Percentiles rank a stretch among this genome's conserved stretches.
These are phyloP conservation scores for Myriangium duriaei DNA, from an alignment of 2,329 filamentous ascomycete genomes.

Conservation along the genomic window DNA sequence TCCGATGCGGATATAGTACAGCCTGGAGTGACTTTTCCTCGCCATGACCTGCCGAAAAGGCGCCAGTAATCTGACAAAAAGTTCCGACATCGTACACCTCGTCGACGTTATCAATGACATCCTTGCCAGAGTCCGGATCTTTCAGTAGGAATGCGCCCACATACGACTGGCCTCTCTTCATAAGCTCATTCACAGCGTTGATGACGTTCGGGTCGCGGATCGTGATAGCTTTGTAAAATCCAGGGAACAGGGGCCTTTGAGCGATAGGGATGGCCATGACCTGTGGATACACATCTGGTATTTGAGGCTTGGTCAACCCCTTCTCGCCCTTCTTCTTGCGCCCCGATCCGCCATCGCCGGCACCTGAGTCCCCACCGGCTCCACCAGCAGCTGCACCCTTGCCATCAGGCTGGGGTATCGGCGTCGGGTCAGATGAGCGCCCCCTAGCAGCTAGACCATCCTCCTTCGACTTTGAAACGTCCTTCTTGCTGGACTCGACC, in stretches of 20 bases:
- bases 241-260: slow-evolving; percentile 84
- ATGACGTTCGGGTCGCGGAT: slow-evolving; percentile 88
- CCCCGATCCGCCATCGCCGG: slow-evolving; percentile 55
- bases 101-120: slow-evolving; percentile 77
- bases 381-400: slow-evolving; percentile 49
- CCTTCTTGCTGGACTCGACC: slow-evolving; percentile 36
- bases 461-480: slow-evolving; percentile 39
- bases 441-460: slow-evolving; percentile 1
- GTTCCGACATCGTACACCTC: slow-evolving; percentile 95
- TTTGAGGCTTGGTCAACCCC: slow-evolving; percentile 71
- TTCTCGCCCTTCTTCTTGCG: slow-evolving; percentile 49
- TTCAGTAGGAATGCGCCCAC: slow-evolving; percentile 96
- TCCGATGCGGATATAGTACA: slow-evolving; percentile 87
- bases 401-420: slow-evolving; percentile 38
- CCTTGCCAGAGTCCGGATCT: slow-evolving; percentile 85
- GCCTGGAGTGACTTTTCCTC: slow-evolving; percentile 73
- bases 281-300: slow-evolving; percentile 93
- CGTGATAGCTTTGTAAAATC: slow-evolving; percentile 97
- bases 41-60: slow-evolving; percentile 71
- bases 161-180: slow-evolving; percentile 93
- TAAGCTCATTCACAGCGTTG: slow-evolving; percentile 86
- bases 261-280: slow-evolving; percentile 96
- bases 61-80: slow-evolving; percentile 94
- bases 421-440: slow-evolving; percentile 12
- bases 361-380: slow-evolving; percentile 32